phyloP scores from a whole-genome alignment of 2,329 filamentous ascomycete species.

The Ascocoryne sarcoides region DNA sequence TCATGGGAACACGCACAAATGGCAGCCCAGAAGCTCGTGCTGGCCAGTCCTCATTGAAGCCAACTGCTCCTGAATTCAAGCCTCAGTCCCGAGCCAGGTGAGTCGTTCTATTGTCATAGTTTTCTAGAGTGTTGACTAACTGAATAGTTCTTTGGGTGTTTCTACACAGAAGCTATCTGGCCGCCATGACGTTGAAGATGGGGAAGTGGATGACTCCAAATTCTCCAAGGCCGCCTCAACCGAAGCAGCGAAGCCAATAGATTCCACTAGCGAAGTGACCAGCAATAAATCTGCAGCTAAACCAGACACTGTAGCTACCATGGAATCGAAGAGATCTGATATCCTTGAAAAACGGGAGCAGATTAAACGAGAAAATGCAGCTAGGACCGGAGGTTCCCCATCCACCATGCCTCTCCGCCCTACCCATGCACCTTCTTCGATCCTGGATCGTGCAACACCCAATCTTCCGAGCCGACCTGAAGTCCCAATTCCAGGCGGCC shows the following conservation, averaged over 20 bases:
- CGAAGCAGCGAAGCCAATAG: neutral
- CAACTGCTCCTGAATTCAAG: slow-evolving; percentile 57
- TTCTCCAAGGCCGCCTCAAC: slow-evolving; percentile 5
- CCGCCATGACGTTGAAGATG: slow-evolving; percentile 55
- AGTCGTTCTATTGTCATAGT: slow-evolving; percentile 7
- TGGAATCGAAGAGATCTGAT: slow-evolving; percentile 21
- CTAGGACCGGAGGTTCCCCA: slow-evolving; percentile 13
- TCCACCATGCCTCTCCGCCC: slow-evolving; percentile 17
- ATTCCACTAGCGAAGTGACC: slow-evolving; percentile 3
- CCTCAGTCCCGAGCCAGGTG: slow-evolving; percentile 35
- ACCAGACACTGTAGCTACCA: slow-evolving; percentile 1
- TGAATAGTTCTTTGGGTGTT: slow-evolving; percentile 24
- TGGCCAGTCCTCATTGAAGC: slow-evolving; percentile 39
- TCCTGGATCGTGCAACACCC: slow-evolving; percentile 17
- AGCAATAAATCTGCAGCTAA: slow-evolving; percentile 8
- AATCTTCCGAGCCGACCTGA: slow-evolving; percentile 28
- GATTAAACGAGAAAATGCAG: slow-evolving; percentile 22
- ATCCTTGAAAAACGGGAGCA: slow-evolving; percentile 22
- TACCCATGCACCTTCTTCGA: slow-evolving; percentile 8
- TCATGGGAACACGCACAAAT: too few species aligned
- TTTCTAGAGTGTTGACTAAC: slow-evolving; percentile 26
- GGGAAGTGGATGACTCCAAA: slow-evolving; percentile 59
- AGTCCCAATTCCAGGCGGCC: slow-evolving; percentile 26
- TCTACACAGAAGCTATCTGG: slow-evolving; percentile 23
- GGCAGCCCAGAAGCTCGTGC: slow-evolving; percentile 4